Conservation (phyloP, 805 yeast genomes). For the Barnettozyma populi region DNA sequence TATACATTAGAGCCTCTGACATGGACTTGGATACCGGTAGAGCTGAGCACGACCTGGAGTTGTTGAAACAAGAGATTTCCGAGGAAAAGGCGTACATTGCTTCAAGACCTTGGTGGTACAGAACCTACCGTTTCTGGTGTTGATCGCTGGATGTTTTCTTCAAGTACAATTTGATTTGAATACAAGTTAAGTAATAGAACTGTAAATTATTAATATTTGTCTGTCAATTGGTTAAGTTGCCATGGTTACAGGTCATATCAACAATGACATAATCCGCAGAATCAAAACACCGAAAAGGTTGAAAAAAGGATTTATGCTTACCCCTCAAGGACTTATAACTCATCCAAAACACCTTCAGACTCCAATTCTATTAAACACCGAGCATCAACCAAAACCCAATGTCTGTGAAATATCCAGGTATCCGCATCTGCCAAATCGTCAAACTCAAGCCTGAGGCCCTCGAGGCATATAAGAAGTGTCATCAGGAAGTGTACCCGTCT, state of each 20-base stretch:
- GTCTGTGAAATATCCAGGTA: conserved; percentile 28
- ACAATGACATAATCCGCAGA: neutral
- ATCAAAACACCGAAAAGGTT: neutral
- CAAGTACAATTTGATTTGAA: neutral
- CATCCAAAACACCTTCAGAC: neutral
- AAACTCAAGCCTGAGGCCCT: conserved; percentile 33
- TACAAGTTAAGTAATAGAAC: too few relatives aligned
- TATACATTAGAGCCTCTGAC: conserved; percentile 38
- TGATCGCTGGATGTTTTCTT: neutral
- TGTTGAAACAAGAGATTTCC: conserved; percentile 50
- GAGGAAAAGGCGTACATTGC: conserved; percentile 50
- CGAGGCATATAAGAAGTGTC: conserved; percentile 33
- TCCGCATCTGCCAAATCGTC: conserved; percentile 35
- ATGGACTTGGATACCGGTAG: conserved; percentile 63
- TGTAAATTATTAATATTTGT: too few relatives aligned
- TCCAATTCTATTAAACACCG: neutral
- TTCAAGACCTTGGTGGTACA: conserved; percentile 39
- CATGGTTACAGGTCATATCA: neutral
- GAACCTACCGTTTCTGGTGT: conserved; percentile 52
- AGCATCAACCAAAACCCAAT: neutral
- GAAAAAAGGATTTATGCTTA: too few relatives aligned
- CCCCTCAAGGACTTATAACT: too few relatives aligned
- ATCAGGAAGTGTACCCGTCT: conserved; percentile 27
- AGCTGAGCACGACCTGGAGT: conserved; percentile 53
- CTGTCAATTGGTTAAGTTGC: too few relatives aligned